Evolutionary conservation across 768 basidiomycete genomes (phyloP).

Genomic region (Gyrodon lividus): DNA sequence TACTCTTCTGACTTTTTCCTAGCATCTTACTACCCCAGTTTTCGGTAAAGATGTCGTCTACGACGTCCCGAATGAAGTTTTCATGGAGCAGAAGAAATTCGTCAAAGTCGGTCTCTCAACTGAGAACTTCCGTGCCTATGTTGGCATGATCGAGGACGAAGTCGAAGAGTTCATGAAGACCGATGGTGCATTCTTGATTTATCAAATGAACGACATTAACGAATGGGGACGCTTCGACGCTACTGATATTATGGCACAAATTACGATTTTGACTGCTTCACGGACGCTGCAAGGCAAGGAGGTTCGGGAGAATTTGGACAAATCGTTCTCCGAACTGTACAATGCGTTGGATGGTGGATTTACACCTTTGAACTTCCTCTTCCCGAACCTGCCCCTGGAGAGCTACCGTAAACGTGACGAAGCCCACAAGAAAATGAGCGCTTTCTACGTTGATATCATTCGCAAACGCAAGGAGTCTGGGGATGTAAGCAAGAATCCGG

Average conservation of each 20-base stretch:
- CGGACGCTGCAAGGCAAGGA: slow-evolving; percentile 93
- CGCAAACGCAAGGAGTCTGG: slow-evolving; percentile 58
- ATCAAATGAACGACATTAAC: slow-evolving; percentile 62
- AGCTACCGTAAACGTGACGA: slow-evolving; percentile 86
- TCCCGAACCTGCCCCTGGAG: slow-evolving; percentile 88
- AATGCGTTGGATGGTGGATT: slow-evolving; percentile 94
- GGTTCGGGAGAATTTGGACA: slow-evolving; percentile 76
- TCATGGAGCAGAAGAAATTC: slow-evolving; percentile 99
- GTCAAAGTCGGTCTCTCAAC: slow-evolving; percentile 93
- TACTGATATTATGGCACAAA: slow-evolving; percentile 72
- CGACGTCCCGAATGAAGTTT: slow-evolving; percentile 90
- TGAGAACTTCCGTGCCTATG: slow-evolving; percentile 87
- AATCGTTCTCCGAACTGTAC: slow-evolving; percentile 81
- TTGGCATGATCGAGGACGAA: slow-evolving; percentile 76
- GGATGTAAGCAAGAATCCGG: slow-evolving; percentile 33
- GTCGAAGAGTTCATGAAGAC: slow-evolving; percentile 67
- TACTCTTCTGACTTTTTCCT: slow-evolving; percentile 3
- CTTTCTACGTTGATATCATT: slow-evolving; percentile 90
- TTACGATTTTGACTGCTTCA: slow-evolving; percentile 93
- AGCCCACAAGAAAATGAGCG: slow-evolving; percentile 90
- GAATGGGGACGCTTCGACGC: slow-evolving; percentile 81
- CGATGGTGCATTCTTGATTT: slow-evolving; percentile 62
- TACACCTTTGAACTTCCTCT: slow-evolving; percentile 93
- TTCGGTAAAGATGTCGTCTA: slow-evolving; percentile 99
- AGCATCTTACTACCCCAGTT: slow-evolving; percentile 92